Base-by-base conservation (phyloP, 179 eudicot species). In the Beta macrorhiza region DNA sequence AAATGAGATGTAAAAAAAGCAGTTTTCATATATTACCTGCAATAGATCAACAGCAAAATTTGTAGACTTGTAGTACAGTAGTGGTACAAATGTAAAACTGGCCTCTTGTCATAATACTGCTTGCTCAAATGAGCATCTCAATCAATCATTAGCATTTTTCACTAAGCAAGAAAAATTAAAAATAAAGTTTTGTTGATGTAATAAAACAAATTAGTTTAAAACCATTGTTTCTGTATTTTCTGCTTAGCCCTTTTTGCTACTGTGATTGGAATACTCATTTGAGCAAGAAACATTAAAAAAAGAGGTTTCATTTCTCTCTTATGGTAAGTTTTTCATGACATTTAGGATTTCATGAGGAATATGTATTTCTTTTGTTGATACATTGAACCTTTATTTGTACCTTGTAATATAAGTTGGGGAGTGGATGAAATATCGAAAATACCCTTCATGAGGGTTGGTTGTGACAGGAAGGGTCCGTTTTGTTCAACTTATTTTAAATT, bases 241-340 rank as follows among this genome's bases (percentile, higher is more conserved):
- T 42, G 5, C 80, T 4, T 49, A 37, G 1, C 5, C 45, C 2
- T 10, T 12, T 17, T 51, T 51, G 42, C n/a, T 75, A 37, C 5
- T 16, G 55, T 59, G 78, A 77, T 82, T 82, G 84, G 84, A 82
- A 78, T 82, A 78, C 84, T 82, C 84, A 82, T 82, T 82, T 82
- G 84, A 82, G 84, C 81, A 82, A 82, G 84, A 82, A 82, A 82
- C 65, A 78, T 82, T 82, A 82, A 52, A 69, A 52, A 69, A 52
- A 78, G 62, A 70, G 80, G 70, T 20, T 59, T 73, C 62, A 58
- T 72, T 10, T 51, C 17, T 49, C 57, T 32, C 72, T 29, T 67
- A 67, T 2, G 19, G 5, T 67, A 5, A 72, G 25, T 14, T 16
- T 9, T 61, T 9, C 9, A 15, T 52, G 8, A 72, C n/a, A 72